phyloP scores from a whole-genome alignment of 768 basidiomycete genomes.

The Tricholoma flavovirens region DNA sequence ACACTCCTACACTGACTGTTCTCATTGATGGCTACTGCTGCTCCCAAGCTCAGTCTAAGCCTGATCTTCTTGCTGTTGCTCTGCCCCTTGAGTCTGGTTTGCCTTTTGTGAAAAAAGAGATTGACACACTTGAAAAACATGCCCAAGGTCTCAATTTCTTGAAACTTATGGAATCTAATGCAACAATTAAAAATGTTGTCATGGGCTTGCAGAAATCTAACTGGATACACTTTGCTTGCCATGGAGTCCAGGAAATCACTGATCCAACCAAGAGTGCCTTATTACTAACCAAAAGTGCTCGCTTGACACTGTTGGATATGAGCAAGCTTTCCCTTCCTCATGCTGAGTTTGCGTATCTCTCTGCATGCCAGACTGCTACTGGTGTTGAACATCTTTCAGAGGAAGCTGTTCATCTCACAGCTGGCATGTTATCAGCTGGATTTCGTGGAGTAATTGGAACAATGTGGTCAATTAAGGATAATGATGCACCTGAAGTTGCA shows the following conservation, averaged over 20 bases:
- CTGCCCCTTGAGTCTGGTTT: neutral
- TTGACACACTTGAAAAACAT: constrained; percentile 2
- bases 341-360: constrained; percentile 34
- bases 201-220: constrained; percentile 4
- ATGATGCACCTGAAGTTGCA: constrained; percentile 26
- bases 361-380: constrained; percentile 37
- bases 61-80: no score
- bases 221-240: constrained; percentile 33
- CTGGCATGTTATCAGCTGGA: constrained; percentile 31
- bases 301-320: constrained; percentile 17
- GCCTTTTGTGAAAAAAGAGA: neutral
- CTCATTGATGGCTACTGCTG: neutral
- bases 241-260: constrained; percentile 22
- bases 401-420: constrained; percentile 29
- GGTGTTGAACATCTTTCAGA: constrained; percentile 22
- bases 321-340: constrained; percentile 14
- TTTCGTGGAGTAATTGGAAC: constrained; percentile 31
- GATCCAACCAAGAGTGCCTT: constrained; percentile 22
- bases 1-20: constrained; percentile 16
- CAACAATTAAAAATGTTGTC: constrained; percentile 9
- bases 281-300: constrained; percentile 14
- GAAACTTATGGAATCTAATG: neutral
- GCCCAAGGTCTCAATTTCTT: neutral
- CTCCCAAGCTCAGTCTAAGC: no score
- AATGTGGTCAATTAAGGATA: constrained; percentile 38